Conservation (phyloP, 2,329 filamentous ascomycete species). For the Sphaceloma murrayae region DNA sequence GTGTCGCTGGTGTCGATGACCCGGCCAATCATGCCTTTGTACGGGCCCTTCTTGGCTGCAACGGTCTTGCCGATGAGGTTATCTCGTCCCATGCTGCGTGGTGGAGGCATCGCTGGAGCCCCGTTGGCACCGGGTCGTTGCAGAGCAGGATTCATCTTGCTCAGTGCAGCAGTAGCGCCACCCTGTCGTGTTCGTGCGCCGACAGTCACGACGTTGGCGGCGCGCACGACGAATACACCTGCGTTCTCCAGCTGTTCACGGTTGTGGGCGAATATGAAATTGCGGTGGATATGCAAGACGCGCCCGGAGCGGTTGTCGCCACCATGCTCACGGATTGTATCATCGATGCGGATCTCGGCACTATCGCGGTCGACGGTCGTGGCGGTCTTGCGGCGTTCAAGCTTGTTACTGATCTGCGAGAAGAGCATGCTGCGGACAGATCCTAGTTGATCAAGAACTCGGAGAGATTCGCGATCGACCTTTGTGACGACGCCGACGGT, state of each 20-base stretch:
- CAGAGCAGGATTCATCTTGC: conserved; percentile 84
- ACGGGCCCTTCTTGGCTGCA: conserved; percentile 72
- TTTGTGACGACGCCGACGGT: conserved; percentile 92
- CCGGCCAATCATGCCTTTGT: conserved; percentile 88
- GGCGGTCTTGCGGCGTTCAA: conserved; percentile 65
- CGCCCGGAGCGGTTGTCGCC: conserved; percentile 79
- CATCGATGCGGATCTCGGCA: conserved; percentile 82
- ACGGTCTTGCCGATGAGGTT: conserved; percentile 84
- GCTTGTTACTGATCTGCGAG: conserved; percentile 82
- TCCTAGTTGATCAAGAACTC: conserved; percentile 83
- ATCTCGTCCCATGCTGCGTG: conserved; percentile 66
- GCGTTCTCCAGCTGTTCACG: conserved; percentile 76
- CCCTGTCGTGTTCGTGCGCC: conserved; percentile 83
- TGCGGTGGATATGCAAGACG: conserved; percentile 87
- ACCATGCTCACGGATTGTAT: conserved; percentile 82
- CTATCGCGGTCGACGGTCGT: conserved; percentile 90
- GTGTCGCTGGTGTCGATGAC: conserved; percentile 89
- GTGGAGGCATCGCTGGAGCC: conserved; percentile 55
- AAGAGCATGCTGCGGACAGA: conserved; percentile 73
- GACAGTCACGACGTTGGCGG: conserved; percentile 76
- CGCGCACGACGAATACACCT: conserved; percentile 78
- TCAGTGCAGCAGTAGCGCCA: conserved; percentile 65
- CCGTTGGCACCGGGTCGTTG: conserved; percentile 54
- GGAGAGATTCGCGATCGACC: conserved; percentile 85
- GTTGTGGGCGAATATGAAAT: conserved; percentile 84